Conservation (phyloP, 2,329 filamentous ascomycete species). For the Ceratocystis destructans region DNA sequence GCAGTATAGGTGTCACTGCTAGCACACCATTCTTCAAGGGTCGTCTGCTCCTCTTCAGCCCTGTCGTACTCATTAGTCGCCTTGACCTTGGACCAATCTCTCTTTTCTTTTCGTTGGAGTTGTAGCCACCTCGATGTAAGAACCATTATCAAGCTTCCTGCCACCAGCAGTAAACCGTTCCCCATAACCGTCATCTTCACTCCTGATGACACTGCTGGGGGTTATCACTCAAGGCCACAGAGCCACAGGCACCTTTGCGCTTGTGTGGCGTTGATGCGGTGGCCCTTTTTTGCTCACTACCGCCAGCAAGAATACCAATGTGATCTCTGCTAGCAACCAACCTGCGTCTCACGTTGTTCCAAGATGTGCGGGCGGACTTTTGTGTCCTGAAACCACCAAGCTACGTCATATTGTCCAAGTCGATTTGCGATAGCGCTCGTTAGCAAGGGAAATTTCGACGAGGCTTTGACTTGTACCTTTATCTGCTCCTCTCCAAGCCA, state of each 20-base stretch:
- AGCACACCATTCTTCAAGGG: not conserved
- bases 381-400: not conserved
- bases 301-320: not conserved
- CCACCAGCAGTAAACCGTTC: not conserved
- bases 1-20: not conserved
- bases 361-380: not conserved
- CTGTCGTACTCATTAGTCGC: not conserved
- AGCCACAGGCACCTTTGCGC: not conserved
- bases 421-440: not conserved
- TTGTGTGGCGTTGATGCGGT: not conserved
- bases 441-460: not conserved
- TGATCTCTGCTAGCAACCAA: not conserved
- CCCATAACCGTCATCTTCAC: too few relatives aligned
- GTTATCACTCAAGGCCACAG: not conserved
- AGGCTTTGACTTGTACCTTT: not conserved
- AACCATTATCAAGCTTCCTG: not conserved
- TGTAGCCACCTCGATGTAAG: not conserved
- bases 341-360: conserved; percentile 1
- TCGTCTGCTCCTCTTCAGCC: not conserved
- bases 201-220: too few relatives aligned
- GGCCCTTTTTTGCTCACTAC: not conserved
- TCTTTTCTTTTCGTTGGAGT: not conserved
- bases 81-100: not conserved
- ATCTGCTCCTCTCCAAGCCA: not conserved
- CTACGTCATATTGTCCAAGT: not conserved